Base-by-base conservation (phyloP, 257 asterid species). In the Petunia secreta region DNA sequence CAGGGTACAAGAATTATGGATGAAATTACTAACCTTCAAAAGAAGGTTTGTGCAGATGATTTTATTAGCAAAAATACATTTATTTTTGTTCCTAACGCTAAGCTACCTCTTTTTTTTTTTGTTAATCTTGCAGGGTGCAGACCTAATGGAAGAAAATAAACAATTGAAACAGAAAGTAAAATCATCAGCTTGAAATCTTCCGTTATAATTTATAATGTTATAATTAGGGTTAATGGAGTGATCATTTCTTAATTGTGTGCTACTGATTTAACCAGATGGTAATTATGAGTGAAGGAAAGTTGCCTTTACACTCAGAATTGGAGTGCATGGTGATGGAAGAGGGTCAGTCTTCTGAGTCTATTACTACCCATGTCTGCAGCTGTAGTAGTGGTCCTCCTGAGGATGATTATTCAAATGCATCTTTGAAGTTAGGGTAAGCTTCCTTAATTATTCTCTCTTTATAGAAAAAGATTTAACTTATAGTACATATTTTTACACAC, bases 291-390 rank as follows among this genome's bases (percentile, higher is more conserved):
- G 86, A 78, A 41, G 88, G 89, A 9, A 82, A 84, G 60, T 65
- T 73, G 75, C 59, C 85, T 0, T 43, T 39, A 46, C 5, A 43
- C 55, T 63, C 63, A 10, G 68, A 69, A 8, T 65, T 80, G n/a
- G 83, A 81, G 1, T 4, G 48, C 52, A 39, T 77, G 52, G 39
- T 77, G 10, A 14, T 25, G 58, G 89, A 87, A 87, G 90, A 87
- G 63, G 88, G 90, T 25, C 90, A 82, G 34, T 87, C 90, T 38
- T 80, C 88, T 13, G 88, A 84, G 36, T 87, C 90, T 37, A 64
- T 75, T 34, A 84, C 63, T 11, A 16, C 90, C 34, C 80, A 58
- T 78, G 75, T 84, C 15, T 80, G 75, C 80, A 82, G 84, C 38
- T 78, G 87, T 54, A 85, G 53, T 13, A 73, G 89, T 54, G 84